Evolutionary conservation across 495 filamentous ascomycete genomes (phyloP).

Genomic region (Penicillium manginii): DNA sequence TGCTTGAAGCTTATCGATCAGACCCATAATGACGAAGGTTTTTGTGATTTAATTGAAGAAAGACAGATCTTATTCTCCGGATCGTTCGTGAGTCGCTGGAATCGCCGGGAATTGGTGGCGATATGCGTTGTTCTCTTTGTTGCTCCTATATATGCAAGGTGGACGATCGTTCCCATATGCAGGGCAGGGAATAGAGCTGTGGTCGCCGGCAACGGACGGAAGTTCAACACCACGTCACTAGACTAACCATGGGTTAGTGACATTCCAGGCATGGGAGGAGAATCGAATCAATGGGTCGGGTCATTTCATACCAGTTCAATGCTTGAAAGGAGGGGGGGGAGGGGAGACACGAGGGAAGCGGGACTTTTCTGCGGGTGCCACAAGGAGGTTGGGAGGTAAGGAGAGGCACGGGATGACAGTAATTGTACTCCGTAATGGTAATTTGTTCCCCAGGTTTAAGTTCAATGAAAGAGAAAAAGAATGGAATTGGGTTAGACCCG

Average conservation of each 20-base stretch:
- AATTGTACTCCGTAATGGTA: too few relatives aligned
- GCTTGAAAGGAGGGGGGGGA: not conserved
- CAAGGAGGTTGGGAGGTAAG: constrained; percentile 5
- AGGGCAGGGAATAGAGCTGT: constrained; percentile 8
- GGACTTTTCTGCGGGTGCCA: constrained; percentile 12
- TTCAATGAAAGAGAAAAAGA: constrained; percentile 10
- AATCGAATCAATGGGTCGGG: not conserved
- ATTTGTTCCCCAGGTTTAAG: not conserved
- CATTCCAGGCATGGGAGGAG: not conserved
- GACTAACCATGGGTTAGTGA: constrained; percentile 1
- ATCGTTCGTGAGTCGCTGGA: not conserved
- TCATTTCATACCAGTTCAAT: constrained; percentile 10
- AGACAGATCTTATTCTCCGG: not conserved
- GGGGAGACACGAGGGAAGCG: constrained; percentile 9
- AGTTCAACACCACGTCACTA: constrained; percentile 7
- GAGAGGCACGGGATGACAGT: not conserved
- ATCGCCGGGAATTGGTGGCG: not conserved
- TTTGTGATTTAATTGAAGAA: not conserved
- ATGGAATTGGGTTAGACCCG: constrained; percentile 10
- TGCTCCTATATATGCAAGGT: constrained; percentile 8
- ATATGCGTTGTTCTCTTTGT: constrained; percentile 1
- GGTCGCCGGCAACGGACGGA: constrained; percentile 15
- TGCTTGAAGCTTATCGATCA: constrained; percentile 58
- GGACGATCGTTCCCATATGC: constrained; percentile 20
- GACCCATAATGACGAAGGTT: constrained; percentile 41